Conservation (phyloP, 345 rosid genomes). For the Camelina sativa region DNA sequence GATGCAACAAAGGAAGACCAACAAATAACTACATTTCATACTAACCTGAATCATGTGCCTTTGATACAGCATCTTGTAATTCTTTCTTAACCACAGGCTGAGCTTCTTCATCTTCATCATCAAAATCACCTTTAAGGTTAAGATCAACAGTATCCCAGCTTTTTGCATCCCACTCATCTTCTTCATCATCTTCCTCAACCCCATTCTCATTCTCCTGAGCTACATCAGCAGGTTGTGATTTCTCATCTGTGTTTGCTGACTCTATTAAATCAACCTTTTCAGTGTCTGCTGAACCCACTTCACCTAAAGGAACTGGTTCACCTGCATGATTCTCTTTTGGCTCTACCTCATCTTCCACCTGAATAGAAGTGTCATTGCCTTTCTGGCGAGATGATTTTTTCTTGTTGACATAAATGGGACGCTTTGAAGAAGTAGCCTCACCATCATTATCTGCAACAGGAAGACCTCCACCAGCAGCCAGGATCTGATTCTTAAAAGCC, state of each 20-base stretch:
- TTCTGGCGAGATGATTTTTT: conserved; percentile 70
- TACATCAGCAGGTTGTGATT: conserved; percentile 52
- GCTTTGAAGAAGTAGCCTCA: conserved; percentile 56
- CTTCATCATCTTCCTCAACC: conserved; percentile 75
- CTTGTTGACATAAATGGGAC: conserved; percentile 82
- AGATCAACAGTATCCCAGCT: conserved; percentile 93
- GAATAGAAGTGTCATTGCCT: conserved; percentile 59
- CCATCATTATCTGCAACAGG: conserved; percentile 59
- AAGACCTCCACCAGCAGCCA: conserved; percentile 58
- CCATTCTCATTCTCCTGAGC: conserved; percentile 63
- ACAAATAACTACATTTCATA: conserved; percentile 6
- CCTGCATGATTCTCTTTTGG: conserved; percentile 51
- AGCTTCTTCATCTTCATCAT: conserved; percentile 83
- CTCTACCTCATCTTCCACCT: conserved; percentile 54
- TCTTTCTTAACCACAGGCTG: conserved; percentile 63
- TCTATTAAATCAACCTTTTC: conserved; percentile 60
- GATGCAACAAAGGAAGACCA: conserved; percentile 18
- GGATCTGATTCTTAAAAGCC: conserved; percentile 84
- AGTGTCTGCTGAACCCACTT: conserved; percentile 51
- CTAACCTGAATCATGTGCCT: conserved; percentile 55
- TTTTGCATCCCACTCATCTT: conserved; percentile 94
- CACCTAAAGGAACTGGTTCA: conserved; percentile 47
- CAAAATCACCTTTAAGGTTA: conserved; percentile 78
- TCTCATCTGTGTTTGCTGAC: conserved; percentile 49
- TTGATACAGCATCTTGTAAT: conserved; percentile 45